Evolutionary conservation across 2,329 filamentous ascomycete genomes (phyloP).

Genomic region (Monosporascus sp.): DNA sequence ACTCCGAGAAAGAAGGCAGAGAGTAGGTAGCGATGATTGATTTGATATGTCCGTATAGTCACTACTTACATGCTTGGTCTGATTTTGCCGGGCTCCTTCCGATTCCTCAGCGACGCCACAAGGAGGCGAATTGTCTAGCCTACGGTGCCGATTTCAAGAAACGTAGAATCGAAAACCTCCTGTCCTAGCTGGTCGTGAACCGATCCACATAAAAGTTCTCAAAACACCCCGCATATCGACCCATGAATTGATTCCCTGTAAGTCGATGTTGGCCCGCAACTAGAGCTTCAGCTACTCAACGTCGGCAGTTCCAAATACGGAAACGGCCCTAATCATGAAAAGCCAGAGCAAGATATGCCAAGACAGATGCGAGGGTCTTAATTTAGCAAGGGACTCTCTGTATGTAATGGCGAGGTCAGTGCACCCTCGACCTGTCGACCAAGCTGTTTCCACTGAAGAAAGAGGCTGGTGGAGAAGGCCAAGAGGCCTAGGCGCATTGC

Average conservation of each 20-base stretch:
- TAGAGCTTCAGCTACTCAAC: slow-evolving; percentile 17
- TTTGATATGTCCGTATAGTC: no score
- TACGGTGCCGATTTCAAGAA: no score
- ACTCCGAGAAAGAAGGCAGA: no score
- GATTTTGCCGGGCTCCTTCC: no score
- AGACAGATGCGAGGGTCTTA: slow-evolving; percentile 5
- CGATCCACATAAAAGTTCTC: slow-evolving; percentile 27
- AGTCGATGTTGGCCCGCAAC: slow-evolving; percentile 12
- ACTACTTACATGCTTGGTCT: no score
- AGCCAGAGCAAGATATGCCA: slow-evolving; percentile 20
- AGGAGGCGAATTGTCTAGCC: no score
- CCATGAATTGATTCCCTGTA: slow-evolving; percentile 15
- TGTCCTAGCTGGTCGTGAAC: slow-evolving; percentile 23
- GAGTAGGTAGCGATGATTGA: no score
- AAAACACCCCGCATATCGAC: slow-evolving; percentile 17
- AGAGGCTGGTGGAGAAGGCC: slow-evolving; percentile 32
- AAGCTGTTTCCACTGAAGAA: slow-evolving; percentile 32
- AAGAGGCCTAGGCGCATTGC: slow-evolving; percentile 34
- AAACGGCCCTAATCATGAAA: slow-evolving; percentile 18
- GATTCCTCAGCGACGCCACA: no score
- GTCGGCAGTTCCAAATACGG: slow-evolving; percentile 15
- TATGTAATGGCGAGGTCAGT: slow-evolving; percentile 13
- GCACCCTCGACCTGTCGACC: slow-evolving; percentile 10
- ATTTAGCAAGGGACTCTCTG: slow-evolving; percentile 6
- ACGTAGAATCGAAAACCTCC: slow-evolving; percentile 15